A percentile compares a stretch with the other conserved stretches of the same genome.
These are phyloP conservation scores for Cercospora sojina DNA, from an alignment of 2,329 filamentous ascomycete species.

Conservation along the genomic window DNA sequence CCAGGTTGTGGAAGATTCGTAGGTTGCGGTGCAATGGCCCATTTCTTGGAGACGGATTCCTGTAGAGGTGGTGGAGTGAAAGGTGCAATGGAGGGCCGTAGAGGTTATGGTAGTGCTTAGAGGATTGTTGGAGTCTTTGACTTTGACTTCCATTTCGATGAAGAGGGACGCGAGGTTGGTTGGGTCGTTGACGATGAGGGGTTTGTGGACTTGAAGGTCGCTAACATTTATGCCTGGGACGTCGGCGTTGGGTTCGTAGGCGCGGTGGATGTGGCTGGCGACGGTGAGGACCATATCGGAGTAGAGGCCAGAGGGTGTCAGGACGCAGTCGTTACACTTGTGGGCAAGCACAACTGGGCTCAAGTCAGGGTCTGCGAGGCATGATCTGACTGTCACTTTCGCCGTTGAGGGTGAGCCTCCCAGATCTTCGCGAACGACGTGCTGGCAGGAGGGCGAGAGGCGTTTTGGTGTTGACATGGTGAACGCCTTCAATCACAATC, in stretches of 20 bases:
- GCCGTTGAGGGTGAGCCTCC: constrained; percentile 16
- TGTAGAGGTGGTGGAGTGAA: constrained; percentile 28
- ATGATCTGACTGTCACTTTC: constrained; percentile 29
- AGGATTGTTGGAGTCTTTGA: no score
- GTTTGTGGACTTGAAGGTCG: constrained; percentile 32
- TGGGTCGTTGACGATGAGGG: constrained; percentile 29
- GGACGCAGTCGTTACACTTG: constrained; percentile 36
- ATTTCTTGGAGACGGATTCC: constrained; percentile 30
- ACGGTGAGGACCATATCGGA: constrained; percentile 38
- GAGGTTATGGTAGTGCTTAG: neutral
- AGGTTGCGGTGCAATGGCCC: constrained; percentile 30
- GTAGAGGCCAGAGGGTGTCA: constrained; percentile 38
- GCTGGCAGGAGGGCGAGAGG: constrained; percentile 32
- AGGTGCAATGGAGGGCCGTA: constrained; percentile 21
- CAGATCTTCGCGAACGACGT: constrained; percentile 23
- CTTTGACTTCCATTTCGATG: constrained; percentile 31
- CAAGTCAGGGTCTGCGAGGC: constrained; percentile 29
- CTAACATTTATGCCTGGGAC: constrained; percentile 29
- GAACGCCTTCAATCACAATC: neutral
- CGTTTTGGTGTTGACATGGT: neutral
- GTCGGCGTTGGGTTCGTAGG: constrained; percentile 15
- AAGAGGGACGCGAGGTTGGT: constrained; percentile 24
- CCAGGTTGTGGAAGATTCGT: constrained; percentile 26
- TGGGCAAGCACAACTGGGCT: constrained; percentile 34
- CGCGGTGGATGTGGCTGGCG: constrained; percentile 28